Base-by-base conservation (phyloP, 768 basidiomycete genomes). In the Suillus brevipes region DNA sequence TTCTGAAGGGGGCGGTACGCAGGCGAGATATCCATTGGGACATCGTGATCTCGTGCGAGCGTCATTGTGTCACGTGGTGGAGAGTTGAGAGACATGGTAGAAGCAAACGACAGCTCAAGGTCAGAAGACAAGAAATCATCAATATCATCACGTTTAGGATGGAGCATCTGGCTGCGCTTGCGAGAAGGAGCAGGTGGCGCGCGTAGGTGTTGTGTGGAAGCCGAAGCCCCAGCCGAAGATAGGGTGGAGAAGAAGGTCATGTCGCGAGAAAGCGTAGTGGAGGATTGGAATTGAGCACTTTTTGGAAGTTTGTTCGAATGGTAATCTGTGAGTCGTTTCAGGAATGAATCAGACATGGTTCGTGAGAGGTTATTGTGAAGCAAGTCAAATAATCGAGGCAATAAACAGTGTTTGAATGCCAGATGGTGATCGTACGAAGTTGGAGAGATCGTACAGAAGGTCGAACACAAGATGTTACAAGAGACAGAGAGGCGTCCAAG, bases 11-110 rank as follows among this genome's bases (percentile, higher is more conserved):
- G 62, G 53, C 65, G 75, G 8, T 77, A 89, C 28, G 84, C 85
- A 10, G 92, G 92, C 4, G 92, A 94, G 56, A 94, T 89, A 71
- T 94, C 92, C 92, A 94, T 94, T 4, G 90, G 84, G 60, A 88
- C 82, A 59, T 83, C 79, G 67, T 81, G 81, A 31, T 87, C 86
- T 37, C 82, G 78, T 8, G 82, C 70, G 57, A 88, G 78, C 43
- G 78, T 75, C 62, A 81, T 70, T 60, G 79, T 72, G 36, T 84
- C 81, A 58, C 78, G 82, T 16, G 87, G 82, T 40, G 92, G 90
- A 34, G 91, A 91, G 71, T 90, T 83, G 56, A 94, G 78, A 8
- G 92, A 94, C 75, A 94, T 88, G 66, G 84, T 91, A 37, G 91
- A 92, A 8, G 90, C 90, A 72, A 94, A 94, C 36, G 92, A 93